Conservation (phyloP, 75 land plant species). For the Ceratopteris richardii region DNA sequence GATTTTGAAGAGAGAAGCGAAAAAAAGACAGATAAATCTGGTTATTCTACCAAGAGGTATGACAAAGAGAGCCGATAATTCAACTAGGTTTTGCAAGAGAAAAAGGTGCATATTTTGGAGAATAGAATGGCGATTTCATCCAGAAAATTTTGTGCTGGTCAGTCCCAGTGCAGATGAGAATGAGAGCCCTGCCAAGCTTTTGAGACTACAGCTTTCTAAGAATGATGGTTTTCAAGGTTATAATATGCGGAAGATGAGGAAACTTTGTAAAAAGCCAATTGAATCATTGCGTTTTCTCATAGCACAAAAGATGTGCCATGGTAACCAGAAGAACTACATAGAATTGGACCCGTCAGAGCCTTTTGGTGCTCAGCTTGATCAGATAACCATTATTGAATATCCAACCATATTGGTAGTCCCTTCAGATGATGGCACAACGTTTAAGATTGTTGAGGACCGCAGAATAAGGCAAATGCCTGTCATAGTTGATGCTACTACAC, state of each 20-base stretch:
- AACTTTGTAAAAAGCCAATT: conserved; percentile 26
- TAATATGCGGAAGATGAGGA: conserved; percentile 26
- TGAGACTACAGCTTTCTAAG: conserved; percentile 54
- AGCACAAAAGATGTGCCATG: conserved; percentile 39
- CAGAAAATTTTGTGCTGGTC: conserved; percentile 36
- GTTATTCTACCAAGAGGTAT: conserved; percentile 60
- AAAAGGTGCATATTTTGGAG: conserved; percentile 80
- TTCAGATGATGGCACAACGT: conserved; percentile 34
- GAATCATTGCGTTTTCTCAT: conserved; percentile 21
- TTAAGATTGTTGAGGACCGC: conserved; percentile 31
- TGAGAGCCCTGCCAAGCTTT: conserved; percentile 25
- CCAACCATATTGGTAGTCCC: conserved; percentile 67
- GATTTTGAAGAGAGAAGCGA: conserved; percentile 43
- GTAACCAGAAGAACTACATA: conserved; percentile 32
- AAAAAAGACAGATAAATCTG: conserved; percentile 37
- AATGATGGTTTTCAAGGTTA: conserved; percentile 23
- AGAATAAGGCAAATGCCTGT: background rate
- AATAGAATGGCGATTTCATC: conserved; percentile 78
- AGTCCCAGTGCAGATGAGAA: conserved; percentile 64
- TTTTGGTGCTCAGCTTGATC: conserved; percentile 42
- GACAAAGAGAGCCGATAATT: conserved; percentile 60
- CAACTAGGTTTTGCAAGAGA: conserved; percentile 47
- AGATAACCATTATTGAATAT: conserved; percentile 51
- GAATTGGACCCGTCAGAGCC: conserved; percentile 52
- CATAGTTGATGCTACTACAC: background rate